phyloP scores from a whole-genome alignment of 202 grass and related monocot genomes.

The Miscanthus sacchariflorus region DNA sequence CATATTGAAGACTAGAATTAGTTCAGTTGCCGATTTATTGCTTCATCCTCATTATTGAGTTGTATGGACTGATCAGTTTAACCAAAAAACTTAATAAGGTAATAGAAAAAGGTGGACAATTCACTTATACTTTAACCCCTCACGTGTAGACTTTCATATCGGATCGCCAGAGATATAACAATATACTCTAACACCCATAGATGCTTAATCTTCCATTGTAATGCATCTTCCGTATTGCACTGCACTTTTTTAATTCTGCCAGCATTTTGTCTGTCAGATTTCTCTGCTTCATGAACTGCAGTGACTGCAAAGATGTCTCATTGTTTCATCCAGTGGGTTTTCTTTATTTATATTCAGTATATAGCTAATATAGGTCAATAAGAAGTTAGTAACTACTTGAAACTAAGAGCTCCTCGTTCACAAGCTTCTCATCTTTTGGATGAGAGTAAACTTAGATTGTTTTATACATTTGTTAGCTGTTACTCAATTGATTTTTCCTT shows the following conservation, averaged over 20 bases:
- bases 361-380: neutral
- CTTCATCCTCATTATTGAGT: neutral
- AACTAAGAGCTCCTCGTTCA: neutral
- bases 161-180: neutral
- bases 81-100: neutral
- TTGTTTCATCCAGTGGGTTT: neutral
- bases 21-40: neutral
- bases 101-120: neutral
- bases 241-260: neutral
- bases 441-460: conserved; percentile 3
- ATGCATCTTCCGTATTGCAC: neutral
- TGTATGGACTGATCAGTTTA: neutral
- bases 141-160: neutral
- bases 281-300: neutral
- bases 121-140: no score
- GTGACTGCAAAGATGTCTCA: neutral
- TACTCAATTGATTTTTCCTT: conserved; percentile 11
- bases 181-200: neutral
- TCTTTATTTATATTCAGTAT: neutral
- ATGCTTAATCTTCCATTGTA: conserved; percentile 3
- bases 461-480: conserved; percentile 4
- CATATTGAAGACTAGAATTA: neutral
- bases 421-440: neutral
- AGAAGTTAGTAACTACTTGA: neutral
- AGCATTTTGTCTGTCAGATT: neutral